A percentile compares a stretch with the other conserved stretches of the same genome.
Conservation (phyloP, 2,329 filamentous ascomycete species). For the Zasmidium cellare region DNA sequence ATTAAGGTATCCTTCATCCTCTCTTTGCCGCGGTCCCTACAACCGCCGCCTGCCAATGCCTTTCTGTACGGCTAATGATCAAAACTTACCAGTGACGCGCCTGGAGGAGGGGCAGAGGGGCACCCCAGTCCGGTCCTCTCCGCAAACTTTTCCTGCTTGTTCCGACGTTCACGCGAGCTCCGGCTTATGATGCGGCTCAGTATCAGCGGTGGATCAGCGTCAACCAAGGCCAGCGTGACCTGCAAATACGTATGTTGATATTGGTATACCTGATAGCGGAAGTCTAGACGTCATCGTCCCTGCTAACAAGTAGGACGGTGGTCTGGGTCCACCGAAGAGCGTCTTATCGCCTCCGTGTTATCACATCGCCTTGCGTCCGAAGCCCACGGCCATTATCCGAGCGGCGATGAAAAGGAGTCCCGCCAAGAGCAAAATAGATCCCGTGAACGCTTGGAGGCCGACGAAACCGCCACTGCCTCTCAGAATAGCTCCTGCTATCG, state of each 20-base stretch:
- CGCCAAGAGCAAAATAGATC: conserved; percentile 12
- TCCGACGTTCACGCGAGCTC: neutral
- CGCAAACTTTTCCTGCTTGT: too few relatives aligned
- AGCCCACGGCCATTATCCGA: neutral
- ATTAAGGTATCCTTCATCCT: conserved; percentile 9
- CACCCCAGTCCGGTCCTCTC: neutral
- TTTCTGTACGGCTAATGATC: neutral
- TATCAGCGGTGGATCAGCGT: neutral
- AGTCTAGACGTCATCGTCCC: too few relatives aligned
- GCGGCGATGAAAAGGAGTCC: neutral
- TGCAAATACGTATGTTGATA: neutral
- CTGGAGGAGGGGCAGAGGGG: neutral
- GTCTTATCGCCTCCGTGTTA: too few relatives aligned
- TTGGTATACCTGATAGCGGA: too few relatives aligned
- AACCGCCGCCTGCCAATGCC: neutral
- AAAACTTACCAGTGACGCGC: neutral
- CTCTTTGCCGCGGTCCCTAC: conserved; percentile 1
- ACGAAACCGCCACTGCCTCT: conserved; percentile 13
- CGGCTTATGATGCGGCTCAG: neutral
- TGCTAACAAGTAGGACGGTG: too few relatives aligned
- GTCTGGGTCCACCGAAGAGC: too few relatives aligned
- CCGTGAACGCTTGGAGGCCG: conserved; percentile 25
- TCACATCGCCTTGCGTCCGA: neutral
- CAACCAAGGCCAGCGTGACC: neutral
- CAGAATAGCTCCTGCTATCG: conserved; percentile 56